A percentile compares a stretch with the other conserved stretches of the same genome.
These are phyloP conservation scores for Haplographium delicatum DNA, from an alignment of 495 filamentous ascomycete genomes.

Conservation along the genomic window DNA sequence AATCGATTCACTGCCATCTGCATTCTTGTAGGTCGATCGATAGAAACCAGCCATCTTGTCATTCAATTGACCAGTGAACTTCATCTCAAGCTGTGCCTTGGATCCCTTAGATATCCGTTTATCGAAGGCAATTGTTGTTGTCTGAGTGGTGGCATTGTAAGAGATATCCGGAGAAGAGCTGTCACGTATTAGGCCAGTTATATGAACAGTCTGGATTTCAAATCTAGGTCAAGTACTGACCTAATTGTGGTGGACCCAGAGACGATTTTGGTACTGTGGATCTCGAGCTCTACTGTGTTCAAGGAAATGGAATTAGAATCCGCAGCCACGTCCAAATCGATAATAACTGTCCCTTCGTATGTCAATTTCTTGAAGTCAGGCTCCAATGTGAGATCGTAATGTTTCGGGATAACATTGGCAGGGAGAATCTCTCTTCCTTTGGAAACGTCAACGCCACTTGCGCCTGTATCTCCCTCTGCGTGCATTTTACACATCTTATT, in stretches of 20 bases:
- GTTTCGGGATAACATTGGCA: constrained; percentile 56
- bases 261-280: constrained; percentile 66
- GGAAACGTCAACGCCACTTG: constrained; percentile 40
- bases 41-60: constrained; percentile 84
- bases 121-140: constrained; percentile 58
- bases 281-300: constrained; percentile 81
- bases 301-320: constrained; percentile 82
- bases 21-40: constrained; percentile 58
- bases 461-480: constrained; percentile 38
- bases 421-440: constrained; percentile 56
- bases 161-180: constrained; percentile 49
- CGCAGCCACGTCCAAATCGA: constrained; percentile 78
- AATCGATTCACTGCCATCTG: constrained; percentile 56
- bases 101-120: constrained; percentile 44
- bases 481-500: constrained; percentile 49
- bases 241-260: constrained; percentile 42
- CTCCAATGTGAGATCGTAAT: constrained; percentile 71
- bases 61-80: constrained; percentile 64
- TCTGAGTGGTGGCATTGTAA: constrained; percentile 60
- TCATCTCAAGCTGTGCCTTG: constrained; percentile 60
- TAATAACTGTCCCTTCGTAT: constrained; percentile 62
- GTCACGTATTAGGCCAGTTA: background rate
- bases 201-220: background rate
- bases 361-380: constrained; percentile 65
- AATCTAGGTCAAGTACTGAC: constrained; percentile 24